Percentiles rank a stretch among this genome's conserved stretches.
Evolutionary conservation across 2,329 filamentous ascomycete species (phyloP).

Genomic region (Aspergillus brunneoviolaceus): DNA sequence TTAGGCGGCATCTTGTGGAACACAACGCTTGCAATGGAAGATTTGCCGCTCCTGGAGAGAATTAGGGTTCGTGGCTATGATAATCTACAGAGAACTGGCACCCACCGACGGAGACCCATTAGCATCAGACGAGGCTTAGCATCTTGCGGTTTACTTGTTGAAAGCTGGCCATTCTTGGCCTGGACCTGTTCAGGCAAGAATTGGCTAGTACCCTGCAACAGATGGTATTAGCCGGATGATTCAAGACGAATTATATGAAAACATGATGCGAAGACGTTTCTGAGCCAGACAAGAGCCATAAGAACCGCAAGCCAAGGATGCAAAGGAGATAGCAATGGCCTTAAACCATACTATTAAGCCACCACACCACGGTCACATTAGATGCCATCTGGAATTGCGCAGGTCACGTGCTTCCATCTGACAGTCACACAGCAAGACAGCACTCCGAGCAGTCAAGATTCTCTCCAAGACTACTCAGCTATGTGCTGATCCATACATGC

Average conservation of each 20-base stretch:
- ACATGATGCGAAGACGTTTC: not conserved
- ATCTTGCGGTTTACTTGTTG: conserved; percentile 51
- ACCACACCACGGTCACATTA: no score
- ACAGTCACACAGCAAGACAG: no score
- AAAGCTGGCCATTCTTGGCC: conserved; percentile 28
- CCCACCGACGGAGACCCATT: conserved; percentile 92
- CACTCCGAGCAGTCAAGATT: no score
- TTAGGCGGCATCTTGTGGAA: conserved; percentile 97
- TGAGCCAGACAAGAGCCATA: not conserved
- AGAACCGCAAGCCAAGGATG: not conserved
- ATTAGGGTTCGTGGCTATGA: conserved; percentile 16
- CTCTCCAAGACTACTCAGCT: no score
- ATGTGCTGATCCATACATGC: no score
- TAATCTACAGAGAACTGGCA: conserved; percentile 1
- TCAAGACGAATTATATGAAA: not conserved
- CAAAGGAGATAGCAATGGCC: not conserved
- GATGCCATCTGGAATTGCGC: no score
- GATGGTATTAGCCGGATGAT: conserved; percentile 14
- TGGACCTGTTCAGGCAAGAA: conserved; percentile 22
- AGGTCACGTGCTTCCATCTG: no score
- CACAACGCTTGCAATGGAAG: conserved; percentile 97
- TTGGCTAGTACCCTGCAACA: conserved; percentile 35
- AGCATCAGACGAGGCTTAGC: conserved; percentile 80
- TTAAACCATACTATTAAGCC: no score
- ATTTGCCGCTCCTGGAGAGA: conserved; percentile 80